phyloP scores from a whole-genome alignment of 2,329 filamentous ascomycete species.

The Dothistroma pini region DNA sequence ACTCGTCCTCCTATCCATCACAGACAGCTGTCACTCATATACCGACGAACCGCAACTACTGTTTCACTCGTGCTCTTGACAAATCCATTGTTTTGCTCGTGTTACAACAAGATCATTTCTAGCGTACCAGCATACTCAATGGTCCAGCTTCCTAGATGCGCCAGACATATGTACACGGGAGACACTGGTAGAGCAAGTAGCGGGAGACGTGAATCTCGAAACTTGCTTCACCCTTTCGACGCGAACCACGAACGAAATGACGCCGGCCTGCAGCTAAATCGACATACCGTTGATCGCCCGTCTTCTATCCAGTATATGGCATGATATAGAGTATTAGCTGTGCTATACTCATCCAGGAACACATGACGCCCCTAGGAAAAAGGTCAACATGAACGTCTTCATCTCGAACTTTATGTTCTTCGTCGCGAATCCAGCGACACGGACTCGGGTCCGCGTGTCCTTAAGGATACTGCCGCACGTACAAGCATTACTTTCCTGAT shows the following conservation, averaged over 20 bases:
- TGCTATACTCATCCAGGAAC: not conserved
- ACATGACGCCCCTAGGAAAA: not conserved
- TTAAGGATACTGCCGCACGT: not conserved
- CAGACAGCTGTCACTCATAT: not conserved
- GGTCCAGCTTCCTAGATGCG: not conserved
- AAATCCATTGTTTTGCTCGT: not conserved
- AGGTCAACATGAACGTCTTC: not conserved
- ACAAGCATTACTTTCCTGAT: not conserved
- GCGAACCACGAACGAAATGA: not conserved
- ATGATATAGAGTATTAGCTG: not conserved
- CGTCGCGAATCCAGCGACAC: not conserved
- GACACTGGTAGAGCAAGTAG: not conserved
- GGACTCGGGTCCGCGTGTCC: not conserved
- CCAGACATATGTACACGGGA: not conserved
- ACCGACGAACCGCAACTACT: not conserved
- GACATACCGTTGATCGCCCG: not conserved
- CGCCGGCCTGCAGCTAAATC: not conserved
- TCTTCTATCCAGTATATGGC: not conserved
- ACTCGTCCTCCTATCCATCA: conserved; percentile 3
- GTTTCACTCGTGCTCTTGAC: not conserved
- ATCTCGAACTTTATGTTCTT: not conserved
- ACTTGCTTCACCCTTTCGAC: not conserved
- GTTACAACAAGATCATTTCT: not conserved
- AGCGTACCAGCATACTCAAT: not conserved
- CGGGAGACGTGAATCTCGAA: not conserved